Conservation (phyloP, 202 grass and related monocot species). For the Zoysia matrella region DNA sequence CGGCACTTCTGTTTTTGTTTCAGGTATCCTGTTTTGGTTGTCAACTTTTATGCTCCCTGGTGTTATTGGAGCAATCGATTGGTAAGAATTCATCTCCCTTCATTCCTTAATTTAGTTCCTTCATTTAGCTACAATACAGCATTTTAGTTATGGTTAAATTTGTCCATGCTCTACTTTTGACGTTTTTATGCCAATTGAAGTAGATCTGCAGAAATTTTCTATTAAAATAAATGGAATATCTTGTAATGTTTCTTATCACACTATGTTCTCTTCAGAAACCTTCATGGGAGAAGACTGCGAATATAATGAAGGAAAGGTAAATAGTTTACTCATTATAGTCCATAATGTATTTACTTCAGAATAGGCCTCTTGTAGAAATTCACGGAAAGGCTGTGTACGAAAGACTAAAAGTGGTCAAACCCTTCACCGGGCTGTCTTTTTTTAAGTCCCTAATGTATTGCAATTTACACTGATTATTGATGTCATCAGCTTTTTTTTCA, state of each 20-base stretch:
- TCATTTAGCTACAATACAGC: not conserved
- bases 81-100: constrained; percentile 55
- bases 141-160: not conserved
- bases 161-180: constrained; percentile 16
- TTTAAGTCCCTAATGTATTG: not conserved
- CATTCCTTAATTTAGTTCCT: constrained; percentile 29
- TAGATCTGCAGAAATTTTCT: constrained; percentile 15
- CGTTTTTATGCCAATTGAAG: constrained; percentile 23
- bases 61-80: constrained; percentile 98
- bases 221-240: constrained; percentile 27
- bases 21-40: constrained; percentile 87
- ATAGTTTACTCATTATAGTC: constrained; percentile 21
- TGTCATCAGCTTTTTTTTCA: not conserved
- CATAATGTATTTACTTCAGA: not conserved
- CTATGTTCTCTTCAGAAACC: constrained; percentile 73
- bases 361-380: too few species aligned
- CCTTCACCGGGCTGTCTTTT: too few species aligned
- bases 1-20: constrained; percentile 26
- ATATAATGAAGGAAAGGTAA: constrained; percentile 91
- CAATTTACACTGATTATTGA: not conserved
- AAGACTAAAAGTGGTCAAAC: too few species aligned
- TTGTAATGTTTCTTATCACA: constrained; percentile 33
- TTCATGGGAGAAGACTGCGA: constrained; percentile 91
- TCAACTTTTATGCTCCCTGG: constrained; percentile 99
- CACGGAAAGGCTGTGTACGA: too few species aligned